These are phyloP conservation scores for Entomortierella chlamydospora DNA, from an alignment of 192 early-diverging fungal genomes.

Conservation along the genomic window DNA sequence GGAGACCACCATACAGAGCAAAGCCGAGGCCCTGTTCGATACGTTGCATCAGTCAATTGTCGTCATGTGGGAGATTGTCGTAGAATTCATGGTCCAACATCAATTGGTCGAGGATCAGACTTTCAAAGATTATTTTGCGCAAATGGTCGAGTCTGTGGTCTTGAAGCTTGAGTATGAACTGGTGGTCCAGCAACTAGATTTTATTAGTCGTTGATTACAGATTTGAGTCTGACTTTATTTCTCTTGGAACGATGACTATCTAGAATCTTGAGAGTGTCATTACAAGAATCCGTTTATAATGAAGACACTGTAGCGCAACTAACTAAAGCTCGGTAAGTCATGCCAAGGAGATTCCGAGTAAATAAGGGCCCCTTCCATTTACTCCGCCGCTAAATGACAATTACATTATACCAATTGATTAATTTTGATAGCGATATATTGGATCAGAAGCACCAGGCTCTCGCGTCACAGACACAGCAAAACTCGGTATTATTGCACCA, in stretches of 20 bases:
- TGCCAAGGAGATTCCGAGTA: not conserved
- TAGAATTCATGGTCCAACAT: conserved; percentile 39
- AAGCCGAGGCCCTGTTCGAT: conserved; percentile 5
- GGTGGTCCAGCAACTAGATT: too few relatives aligned
- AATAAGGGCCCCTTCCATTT: not conserved
- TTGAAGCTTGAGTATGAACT: conserved; percentile 44
- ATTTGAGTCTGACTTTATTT: not conserved
- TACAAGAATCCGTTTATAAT: conserved; percentile 30
- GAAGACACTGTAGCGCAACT: conserved; percentile 11
- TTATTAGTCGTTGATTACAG: not conserved
- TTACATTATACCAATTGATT: not conserved
- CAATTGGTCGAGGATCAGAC: conserved; percentile 26
- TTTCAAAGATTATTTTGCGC: conserved; percentile 35
- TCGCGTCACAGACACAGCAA: conserved; percentile 11
- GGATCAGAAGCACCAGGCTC: not conserved
- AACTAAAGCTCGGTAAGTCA: conserved; percentile 17
- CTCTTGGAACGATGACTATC: too few relatives aligned
- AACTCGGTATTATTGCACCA: conserved; percentile 14
- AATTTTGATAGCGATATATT: conserved; percentile 12
- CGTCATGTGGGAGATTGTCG: conserved; percentile 33
- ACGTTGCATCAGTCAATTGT: conserved; percentile 18
- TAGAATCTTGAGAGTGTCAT: conserved; percentile 15
- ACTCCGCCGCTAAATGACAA: not conserved
- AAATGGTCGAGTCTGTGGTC: conserved; percentile 23
- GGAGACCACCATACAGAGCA: conserved; percentile 3